Conservation (phyloP, 192 early-diverging fungal species). For the Gaertneriomyces semiglobifer region DNA sequence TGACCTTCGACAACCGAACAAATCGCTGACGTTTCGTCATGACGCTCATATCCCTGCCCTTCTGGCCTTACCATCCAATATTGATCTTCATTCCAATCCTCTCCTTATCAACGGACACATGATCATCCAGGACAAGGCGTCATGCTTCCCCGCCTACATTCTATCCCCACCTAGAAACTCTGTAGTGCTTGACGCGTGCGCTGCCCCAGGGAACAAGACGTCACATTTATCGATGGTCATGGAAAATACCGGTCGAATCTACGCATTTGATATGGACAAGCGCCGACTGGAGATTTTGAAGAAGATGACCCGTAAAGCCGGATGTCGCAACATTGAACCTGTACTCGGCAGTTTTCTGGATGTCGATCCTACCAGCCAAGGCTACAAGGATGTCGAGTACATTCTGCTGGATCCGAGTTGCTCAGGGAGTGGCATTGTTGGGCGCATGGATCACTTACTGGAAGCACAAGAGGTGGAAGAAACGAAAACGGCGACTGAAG, state of each 20-base stretch:
- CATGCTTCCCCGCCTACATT: conserved; percentile 89
- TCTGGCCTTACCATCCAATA: conserved; percentile 79
- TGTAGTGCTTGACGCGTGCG: conserved; percentile 89
- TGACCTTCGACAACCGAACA: no score
- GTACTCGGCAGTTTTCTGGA: conserved; percentile 75
- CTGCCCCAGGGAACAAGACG: conserved; percentile 93
- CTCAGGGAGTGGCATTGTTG: conserved; percentile 92
- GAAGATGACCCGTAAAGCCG: conserved; percentile 69
- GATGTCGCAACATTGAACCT: conserved; percentile 75
- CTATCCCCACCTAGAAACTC: conserved; percentile 54
- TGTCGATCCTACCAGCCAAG: conserved; percentile 54
- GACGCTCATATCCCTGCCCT: conserved; percentile 81
- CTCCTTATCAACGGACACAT: conserved; percentile 71
- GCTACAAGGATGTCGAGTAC: conserved; percentile 67
- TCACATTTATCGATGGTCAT: conserved; percentile 87
- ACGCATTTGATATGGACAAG: conserved; percentile 86
- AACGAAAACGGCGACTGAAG: not conserved
- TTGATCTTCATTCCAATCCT: conserved; percentile 83
- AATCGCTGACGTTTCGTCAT: conserved; percentile 20
- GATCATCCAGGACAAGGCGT: conserved; percentile 94
- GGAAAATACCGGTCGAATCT: conserved; percentile 80
- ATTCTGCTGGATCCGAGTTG: conserved; percentile 94
- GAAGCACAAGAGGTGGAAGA: conserved; percentile 13
- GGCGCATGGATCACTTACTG: conserved; percentile 79
- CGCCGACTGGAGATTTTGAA: conserved; percentile 70